Percentiles rank a stretch among this genome's conserved stretches.
Conservation (phyloP, 352 stramenopile genomes). For the Ophiocytium majus region DNA sequence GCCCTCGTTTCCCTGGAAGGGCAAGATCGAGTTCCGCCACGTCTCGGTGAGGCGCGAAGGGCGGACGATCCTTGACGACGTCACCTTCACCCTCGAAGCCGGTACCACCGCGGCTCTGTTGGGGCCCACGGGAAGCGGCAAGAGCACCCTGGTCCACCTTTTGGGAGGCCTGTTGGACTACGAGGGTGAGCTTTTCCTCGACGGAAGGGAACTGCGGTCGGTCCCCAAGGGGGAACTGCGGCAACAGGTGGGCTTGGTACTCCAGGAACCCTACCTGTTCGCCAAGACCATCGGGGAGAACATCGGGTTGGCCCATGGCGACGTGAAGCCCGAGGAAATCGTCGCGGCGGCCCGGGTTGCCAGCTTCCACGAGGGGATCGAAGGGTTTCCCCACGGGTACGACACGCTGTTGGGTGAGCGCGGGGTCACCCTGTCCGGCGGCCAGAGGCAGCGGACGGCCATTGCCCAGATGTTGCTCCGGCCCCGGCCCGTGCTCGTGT, state of each 20-base stretch:
- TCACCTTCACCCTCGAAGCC: slow-evolving; percentile 9
- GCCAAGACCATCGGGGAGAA: slow-evolving; percentile 53
- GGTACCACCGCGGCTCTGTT: background rate
- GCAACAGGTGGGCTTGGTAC: slow-evolving; percentile 57
- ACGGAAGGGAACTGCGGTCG: slow-evolving; percentile 37
- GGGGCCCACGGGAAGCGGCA: slow-evolving; percentile 62
- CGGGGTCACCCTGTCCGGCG: no score
- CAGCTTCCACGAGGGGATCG: slow-evolving; percentile 83
- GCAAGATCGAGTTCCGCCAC: no score
- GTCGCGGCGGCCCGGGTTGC: slow-evolving; percentile 73
- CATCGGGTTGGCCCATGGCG: slow-evolving; percentile 58
- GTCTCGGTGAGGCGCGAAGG: no score
- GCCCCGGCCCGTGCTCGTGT: no score
- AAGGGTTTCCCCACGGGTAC: no score
- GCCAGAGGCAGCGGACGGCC: no score
- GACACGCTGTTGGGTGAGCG: no score
- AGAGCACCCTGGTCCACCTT: slow-evolving; percentile 70
- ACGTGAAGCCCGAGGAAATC: slow-evolving; percentile 65
- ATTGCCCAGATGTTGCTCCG: no score
- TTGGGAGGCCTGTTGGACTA: slow-evolving; percentile 75
- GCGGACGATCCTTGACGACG: background rate
- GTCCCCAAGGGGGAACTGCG: background rate
- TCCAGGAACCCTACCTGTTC: slow-evolving; percentile 59
- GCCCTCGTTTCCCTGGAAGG: no score
- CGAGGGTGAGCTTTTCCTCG: slow-evolving; percentile 62